Conservation (phyloP, 495 filamentous ascomycete species). For the Penicillium cosmopolitanum region DNA sequence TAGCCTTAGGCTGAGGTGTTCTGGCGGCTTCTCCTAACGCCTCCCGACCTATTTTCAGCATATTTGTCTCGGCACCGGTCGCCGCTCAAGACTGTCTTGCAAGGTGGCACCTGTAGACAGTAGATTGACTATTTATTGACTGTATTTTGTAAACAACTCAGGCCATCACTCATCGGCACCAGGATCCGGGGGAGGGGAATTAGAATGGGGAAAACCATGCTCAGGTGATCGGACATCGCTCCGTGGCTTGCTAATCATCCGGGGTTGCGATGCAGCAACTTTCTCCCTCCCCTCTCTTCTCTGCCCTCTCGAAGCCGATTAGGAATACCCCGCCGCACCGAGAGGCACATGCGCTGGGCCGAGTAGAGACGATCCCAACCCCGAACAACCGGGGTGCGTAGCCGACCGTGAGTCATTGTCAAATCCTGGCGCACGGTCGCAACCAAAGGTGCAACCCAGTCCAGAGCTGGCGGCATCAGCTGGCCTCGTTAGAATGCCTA, state of each 20-base stretch:
- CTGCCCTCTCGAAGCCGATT: slow-evolving; percentile 5
- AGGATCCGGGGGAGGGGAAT: slow-evolving; percentile 6
- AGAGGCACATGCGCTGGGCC: slow-evolving; percentile 21
- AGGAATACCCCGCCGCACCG: slow-evolving; percentile 21
- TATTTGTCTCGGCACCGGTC: not conserved
- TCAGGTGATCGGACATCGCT: slow-evolving; percentile 19
- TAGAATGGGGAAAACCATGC: not conserved
- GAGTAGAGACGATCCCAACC: slow-evolving; percentile 8
- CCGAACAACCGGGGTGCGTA: slow-evolving; percentile 13
- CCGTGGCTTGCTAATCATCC: slow-evolving; percentile 21
- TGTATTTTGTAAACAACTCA: not conserved
- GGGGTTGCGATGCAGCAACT: slow-evolving; percentile 14
- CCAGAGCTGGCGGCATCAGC: slow-evolving; percentile 4
- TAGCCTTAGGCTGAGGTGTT: no score
- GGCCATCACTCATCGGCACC: not conserved
- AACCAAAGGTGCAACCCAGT: not conserved
- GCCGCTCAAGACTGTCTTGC: not conserved
- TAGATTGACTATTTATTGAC: not conserved
- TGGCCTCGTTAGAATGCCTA: slow-evolving; percentile 1
- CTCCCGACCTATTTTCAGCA: slow-evolving; percentile 1
- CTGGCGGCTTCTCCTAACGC: not conserved
- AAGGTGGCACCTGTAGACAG: not conserved
- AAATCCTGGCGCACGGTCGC: slow-evolving; percentile 20
- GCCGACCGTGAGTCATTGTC: slow-evolving; percentile 31
- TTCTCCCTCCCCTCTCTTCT: not conserved